These are phyloP conservation scores for Xerocomellus intermedius DNA, from an alignment of 768 basidiomycete species.

Conservation along the genomic window DNA sequence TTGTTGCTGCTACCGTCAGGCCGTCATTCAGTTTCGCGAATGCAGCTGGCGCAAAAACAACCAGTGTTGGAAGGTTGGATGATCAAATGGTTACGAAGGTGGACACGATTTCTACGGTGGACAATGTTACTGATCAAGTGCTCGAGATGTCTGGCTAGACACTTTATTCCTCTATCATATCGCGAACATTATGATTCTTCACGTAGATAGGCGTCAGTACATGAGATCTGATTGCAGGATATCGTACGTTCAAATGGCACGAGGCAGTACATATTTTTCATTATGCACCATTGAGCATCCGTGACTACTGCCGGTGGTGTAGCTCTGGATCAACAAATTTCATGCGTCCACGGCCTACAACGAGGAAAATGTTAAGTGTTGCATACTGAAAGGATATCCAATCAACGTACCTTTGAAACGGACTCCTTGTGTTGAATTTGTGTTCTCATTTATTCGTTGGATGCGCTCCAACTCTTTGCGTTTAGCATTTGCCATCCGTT, in stretches of 20 bases:
- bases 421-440: constrained; percentile 42
- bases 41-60: constrained; percentile 49
- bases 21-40: constrained; percentile 81
- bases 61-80: constrained; percentile 16
- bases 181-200: constrained; percentile 1
- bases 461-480: constrained; percentile 50
- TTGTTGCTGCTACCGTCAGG: constrained; percentile 50
- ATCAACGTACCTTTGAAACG: constrained; percentile 58
- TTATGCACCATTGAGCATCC: neutral
- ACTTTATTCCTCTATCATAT: constrained; percentile 17
- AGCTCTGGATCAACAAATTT: constrained; percentile 63
- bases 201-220: neutral
- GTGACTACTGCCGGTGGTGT: constrained; percentile 27
- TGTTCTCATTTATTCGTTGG: constrained; percentile 37
- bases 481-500: constrained; percentile 48
- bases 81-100: constrained; percentile 13
- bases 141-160: constrained; percentile 18
- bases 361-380: neutral
- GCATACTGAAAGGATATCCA: neutral
- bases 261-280: neutral
- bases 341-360: constrained; percentile 61
- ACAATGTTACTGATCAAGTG: constrained; percentile 15
- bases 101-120: neutral
- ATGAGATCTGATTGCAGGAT: neutral
- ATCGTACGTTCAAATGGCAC: neutral